These are phyloP conservation scores for Cladorrhinum sp. DNA, from an alignment of 2,329 filamentous ascomycete genomes.

Conservation along the genomic window DNA sequence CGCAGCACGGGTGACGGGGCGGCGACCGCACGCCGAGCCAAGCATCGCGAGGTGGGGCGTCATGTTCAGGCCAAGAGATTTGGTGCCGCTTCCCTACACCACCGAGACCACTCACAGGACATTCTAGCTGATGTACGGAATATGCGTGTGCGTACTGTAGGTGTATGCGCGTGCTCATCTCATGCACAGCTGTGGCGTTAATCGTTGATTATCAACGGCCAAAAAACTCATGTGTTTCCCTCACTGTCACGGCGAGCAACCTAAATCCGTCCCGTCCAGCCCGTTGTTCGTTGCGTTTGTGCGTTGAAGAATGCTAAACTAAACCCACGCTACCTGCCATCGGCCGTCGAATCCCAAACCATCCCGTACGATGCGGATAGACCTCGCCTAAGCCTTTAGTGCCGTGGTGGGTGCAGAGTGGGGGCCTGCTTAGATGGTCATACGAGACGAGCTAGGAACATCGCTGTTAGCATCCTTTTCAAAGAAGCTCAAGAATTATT, in stretches of 20 bases:
- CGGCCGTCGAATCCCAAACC: not conserved
- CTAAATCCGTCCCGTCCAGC: not conserved
- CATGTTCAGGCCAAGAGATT: slow-evolving; percentile 1
- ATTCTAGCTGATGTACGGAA: not conserved
- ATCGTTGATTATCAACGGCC: not conserved
- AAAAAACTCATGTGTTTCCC: too few species aligned
- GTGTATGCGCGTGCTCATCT: slow-evolving; percentile 1
- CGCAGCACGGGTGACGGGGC: slow-evolving; percentile 2
- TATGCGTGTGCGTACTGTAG: not conserved
- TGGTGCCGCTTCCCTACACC: slow-evolving; percentile 2
- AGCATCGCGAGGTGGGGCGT: slow-evolving; percentile 10
- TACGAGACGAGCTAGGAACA: not conserved
- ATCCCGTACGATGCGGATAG: not conserved
- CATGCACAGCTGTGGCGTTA: slow-evolving; percentile 1
- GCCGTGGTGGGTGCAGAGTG: not conserved
- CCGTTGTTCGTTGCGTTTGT: too few species aligned
- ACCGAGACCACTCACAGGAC: not conserved
- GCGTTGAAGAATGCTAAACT: not conserved
- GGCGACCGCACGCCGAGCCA: slow-evolving; percentile 5
- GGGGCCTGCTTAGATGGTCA: not conserved
- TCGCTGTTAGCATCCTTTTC: not conserved
- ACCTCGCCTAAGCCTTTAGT: not conserved
- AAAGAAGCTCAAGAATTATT: not conserved
- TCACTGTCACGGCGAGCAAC: not conserved
- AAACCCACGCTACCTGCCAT: not conserved